These are phyloP conservation scores for Tubosaeta sp. DNA, from an alignment of 768 basidiomycete genomes.

Conservation along the genomic window DNA sequence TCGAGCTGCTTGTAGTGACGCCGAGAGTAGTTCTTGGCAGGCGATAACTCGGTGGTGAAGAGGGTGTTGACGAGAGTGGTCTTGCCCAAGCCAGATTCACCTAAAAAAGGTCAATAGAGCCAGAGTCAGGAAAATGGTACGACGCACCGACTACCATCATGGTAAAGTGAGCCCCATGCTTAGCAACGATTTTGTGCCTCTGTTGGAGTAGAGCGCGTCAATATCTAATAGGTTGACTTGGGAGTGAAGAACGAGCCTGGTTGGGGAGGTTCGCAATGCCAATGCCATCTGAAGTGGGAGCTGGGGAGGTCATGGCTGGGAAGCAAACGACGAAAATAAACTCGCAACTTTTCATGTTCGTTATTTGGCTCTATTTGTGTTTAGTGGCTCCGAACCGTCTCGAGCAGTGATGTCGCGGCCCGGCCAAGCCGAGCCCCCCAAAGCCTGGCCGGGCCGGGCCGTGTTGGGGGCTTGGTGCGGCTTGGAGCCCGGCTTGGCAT, in stretches of 20 bases:
- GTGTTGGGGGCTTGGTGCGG: too few species aligned
- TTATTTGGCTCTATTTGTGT: slow-evolving; percentile 25
- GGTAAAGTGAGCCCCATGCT: slow-evolving; percentile 96
- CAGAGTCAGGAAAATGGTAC: not conserved
- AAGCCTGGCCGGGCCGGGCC: too few species aligned
- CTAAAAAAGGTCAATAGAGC: slow-evolving; percentile 35
- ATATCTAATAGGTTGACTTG: not conserved
- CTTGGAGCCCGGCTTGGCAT: too few species aligned
- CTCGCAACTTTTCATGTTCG: slow-evolving; percentile 20
- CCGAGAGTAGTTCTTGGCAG: slow-evolving; percentile 82
- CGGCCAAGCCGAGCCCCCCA: too few species aligned
- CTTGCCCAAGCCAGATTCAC: slow-evolving; percentile 96
- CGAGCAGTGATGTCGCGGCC: too few species aligned
- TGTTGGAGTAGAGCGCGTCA: slow-evolving; percentile 28
- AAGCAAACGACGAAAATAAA: slow-evolving; percentile 15
- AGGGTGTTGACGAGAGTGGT: slow-evolving; percentile 98
- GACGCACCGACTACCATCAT: slow-evolving; percentile 93
- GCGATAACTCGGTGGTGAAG: slow-evolving; percentile 94
- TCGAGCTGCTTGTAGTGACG: slow-evolving; percentile 96
- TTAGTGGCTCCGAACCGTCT: slow-evolving; percentile 23
- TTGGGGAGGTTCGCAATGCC: slow-evolving; percentile 97
- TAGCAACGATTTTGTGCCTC: slow-evolving; percentile 99
- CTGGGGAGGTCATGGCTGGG: slow-evolving; percentile 26
- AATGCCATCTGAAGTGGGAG: slow-evolving; percentile 63
- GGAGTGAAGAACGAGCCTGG: slow-evolving; percentile 59